These are phyloP conservation scores for Neofusicoccum parvum DNA, from an alignment of 2,329 filamentous ascomycete genomes.

Conservation along the genomic window DNA sequence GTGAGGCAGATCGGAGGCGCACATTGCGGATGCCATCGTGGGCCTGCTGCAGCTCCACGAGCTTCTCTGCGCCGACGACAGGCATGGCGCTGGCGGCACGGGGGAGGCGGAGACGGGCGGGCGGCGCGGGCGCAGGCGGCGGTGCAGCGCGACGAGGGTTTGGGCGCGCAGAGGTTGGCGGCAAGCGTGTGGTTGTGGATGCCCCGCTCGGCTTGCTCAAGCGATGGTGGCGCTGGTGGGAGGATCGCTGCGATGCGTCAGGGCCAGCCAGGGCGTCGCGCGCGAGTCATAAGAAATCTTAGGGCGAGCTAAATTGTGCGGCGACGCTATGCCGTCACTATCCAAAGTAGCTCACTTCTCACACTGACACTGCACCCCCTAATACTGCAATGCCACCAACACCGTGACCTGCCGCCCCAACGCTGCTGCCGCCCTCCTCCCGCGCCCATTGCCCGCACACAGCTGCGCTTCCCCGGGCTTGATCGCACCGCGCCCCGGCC, in stretches of 20 bases:
- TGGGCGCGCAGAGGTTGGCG: not conserved
- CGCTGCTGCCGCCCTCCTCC: not conserved
- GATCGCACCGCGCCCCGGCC: not conserved
- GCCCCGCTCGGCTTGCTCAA: not conserved
- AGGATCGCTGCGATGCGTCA: not conserved
- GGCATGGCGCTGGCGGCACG: conserved; percentile 68
- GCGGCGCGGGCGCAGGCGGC: not conserved
- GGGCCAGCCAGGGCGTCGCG: not conserved
- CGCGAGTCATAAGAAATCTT: not conserved
- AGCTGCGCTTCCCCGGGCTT: not conserved
- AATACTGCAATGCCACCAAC: not conserved
- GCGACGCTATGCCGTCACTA: conserved; percentile 9
- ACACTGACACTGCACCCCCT: not conserved
- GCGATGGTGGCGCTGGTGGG: not conserved
- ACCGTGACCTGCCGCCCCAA: not conserved
- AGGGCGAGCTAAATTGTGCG: not conserved
- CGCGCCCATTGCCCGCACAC: not conserved
- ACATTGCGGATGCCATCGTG: conserved; percentile 92
- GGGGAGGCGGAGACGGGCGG: not conserved
- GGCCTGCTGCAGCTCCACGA: conserved; percentile 85
- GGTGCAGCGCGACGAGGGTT: not conserved
- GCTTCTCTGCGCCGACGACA: conserved; percentile 85
- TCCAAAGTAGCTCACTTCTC: conserved; percentile 1
- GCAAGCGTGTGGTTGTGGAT: too few relatives aligned
- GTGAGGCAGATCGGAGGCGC: conserved; percentile 37